These are phyloP conservation scores for Exidia glandulosa DNA, from an alignment of 768 basidiomycete species.

Conservation along the genomic window DNA sequence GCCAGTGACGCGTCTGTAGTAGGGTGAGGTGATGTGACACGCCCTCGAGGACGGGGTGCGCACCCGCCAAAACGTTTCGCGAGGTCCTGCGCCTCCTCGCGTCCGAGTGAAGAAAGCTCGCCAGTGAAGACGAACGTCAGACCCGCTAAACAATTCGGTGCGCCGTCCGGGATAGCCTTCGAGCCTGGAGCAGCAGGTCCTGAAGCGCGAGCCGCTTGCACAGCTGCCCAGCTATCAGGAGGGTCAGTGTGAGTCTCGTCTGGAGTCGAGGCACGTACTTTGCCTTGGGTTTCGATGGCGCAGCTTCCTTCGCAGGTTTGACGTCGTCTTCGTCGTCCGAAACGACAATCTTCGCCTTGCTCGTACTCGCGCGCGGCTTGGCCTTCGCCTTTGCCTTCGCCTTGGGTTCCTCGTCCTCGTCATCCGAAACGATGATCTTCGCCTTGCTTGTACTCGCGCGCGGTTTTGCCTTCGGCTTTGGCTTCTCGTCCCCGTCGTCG, in stretches of 20 bases:
- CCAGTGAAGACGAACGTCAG: slow-evolving; percentile 94
- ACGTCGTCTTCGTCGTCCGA: slow-evolving; percentile 5
- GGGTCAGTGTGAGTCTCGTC: slow-evolving; percentile 20
- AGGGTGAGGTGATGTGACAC: not conserved
- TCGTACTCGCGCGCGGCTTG: too few relatives aligned
- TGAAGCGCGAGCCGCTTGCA: slow-evolving; percentile 45
- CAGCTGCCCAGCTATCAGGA: slow-evolving; percentile 31
- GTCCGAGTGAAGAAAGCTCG: slow-evolving; percentile 73
- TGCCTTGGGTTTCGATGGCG: slow-evolving; percentile 25
- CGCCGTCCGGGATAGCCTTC: slow-evolving; percentile 63
- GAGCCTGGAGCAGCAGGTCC: slow-evolving; percentile 49
- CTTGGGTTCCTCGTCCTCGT: too few relatives aligned
- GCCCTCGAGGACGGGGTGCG: slow-evolving; percentile 19
- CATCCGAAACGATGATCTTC: too few relatives aligned
- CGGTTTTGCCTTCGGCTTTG: slow-evolving; percentile 9
- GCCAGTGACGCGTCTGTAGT: slow-evolving; percentile 65
- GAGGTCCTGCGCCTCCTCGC: slow-evolving; percentile 78
- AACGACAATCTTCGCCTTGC: slow-evolving; percentile 5
- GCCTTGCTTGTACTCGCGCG: slow-evolving; percentile 11
- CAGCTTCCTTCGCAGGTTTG: slow-evolving; percentile 2
- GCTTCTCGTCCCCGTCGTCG: not conserved
- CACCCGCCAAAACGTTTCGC: slow-evolving; percentile 92
- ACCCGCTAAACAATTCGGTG: slow-evolving; percentile 66
- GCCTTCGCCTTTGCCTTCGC: too few relatives aligned
- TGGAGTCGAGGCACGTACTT: slow-evolving; percentile 17